These are phyloP conservation scores for Penicillium psychrofluorescens DNA, from an alignment of 495 filamentous ascomycete genomes.

Conservation along the genomic window DNA sequence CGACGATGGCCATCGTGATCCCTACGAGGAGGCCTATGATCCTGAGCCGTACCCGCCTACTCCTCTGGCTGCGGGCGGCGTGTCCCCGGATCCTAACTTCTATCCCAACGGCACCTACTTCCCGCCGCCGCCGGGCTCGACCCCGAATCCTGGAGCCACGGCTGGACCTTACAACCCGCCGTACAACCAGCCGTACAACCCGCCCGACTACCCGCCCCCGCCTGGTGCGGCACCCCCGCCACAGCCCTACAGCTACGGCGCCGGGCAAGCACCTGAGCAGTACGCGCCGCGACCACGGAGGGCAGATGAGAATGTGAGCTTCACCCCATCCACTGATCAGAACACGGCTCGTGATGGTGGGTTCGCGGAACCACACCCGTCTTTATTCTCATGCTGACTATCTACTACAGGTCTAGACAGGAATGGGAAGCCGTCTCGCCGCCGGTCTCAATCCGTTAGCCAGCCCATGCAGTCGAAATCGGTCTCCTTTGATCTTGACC, in stretches of 20 bases:
- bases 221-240: constrained; percentile 34
- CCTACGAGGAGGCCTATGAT: constrained; percentile 37
- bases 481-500: constrained; percentile 28
- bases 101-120: constrained; percentile 34
- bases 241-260: constrained; percentile 38
- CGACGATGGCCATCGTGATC: constrained; percentile 24
- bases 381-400: constrained; percentile 1
- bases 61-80: constrained; percentile 11
- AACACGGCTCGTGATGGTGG: constrained; percentile 35
- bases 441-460: constrained; percentile 10
- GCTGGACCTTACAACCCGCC: constrained; percentile 29
- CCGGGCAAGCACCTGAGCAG: constrained; percentile 27
- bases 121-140: constrained; percentile 37
- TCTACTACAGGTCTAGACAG: constrained; percentile 18
- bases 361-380: constrained; percentile 28
- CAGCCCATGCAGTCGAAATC: constrained; percentile 28
- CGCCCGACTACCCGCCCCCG: constrained; percentile 39
- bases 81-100: constrained; percentile 24
- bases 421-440: background rate
- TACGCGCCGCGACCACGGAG: constrained; percentile 37
- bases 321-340: constrained; percentile 29
- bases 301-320: constrained; percentile 51
- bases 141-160: constrained; percentile 19
- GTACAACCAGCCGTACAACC: constrained; percentile 33
- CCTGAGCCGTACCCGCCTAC: constrained; percentile 34